Conservation (phyloP, 768 basidiomycete species). For the Butyriboletus loyo region DNA sequence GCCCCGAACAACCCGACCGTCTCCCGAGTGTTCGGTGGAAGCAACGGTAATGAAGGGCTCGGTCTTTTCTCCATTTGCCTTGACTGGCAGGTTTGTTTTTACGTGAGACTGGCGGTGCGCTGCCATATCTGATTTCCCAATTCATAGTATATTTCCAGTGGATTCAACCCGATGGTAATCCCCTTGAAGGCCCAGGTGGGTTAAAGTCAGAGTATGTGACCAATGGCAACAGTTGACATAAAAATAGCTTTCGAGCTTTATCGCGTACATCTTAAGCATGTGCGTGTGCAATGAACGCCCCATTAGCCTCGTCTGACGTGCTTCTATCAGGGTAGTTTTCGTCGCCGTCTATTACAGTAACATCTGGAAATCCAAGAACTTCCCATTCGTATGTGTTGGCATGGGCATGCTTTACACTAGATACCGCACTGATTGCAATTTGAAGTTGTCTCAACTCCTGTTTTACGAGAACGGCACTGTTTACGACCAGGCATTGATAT, state of each 20-base stretch:
- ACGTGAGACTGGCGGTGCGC: conserved; percentile 1
- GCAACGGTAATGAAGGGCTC: conserved; percentile 60
- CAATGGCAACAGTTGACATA: neutral
- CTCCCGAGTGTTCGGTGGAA: conserved; percentile 59
- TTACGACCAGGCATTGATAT: conserved; percentile 52
- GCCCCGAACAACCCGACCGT: conserved; percentile 47
- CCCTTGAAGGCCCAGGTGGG: conserved; percentile 50
- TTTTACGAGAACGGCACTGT: conserved; percentile 51
- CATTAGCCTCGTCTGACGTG: neutral
- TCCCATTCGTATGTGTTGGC: conserved; percentile 52
- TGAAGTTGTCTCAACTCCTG: conserved; percentile 43
- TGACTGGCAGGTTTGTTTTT: conserved; percentile 53
- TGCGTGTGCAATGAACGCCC: conserved; percentile 21
- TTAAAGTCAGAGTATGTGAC: neutral
- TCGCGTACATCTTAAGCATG: conserved; percentile 53
- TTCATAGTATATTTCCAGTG: conserved; percentile 22
- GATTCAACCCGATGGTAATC: conserved; percentile 47
- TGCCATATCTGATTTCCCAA: neutral
- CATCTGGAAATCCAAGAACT: conserved; percentile 54
- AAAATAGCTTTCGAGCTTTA: conserved; percentile 40
- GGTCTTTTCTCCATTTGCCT: conserved; percentile 56
- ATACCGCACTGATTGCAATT: conserved; percentile 6
- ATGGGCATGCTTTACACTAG: conserved; percentile 11
- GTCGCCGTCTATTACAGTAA: conserved; percentile 43
- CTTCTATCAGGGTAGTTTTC: conserved; percentile 29